phyloP scores from a whole-genome alignment of 306 rosid species.

The Lotus japonicus region DNA sequence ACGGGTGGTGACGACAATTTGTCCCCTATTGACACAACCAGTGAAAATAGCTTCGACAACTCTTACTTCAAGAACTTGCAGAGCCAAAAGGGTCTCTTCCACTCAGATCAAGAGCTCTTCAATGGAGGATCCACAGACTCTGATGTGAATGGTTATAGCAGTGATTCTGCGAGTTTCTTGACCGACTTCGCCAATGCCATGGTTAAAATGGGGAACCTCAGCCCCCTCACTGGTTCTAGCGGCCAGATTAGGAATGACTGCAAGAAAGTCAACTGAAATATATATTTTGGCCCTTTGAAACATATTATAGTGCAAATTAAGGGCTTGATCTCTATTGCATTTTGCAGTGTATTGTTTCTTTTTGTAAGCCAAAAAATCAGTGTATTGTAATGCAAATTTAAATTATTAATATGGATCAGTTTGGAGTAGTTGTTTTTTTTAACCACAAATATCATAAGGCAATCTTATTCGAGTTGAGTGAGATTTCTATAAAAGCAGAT shows the following conservation, averaged over 20 bases:
- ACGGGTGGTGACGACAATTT: constrained; percentile 42
- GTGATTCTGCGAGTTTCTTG: constrained; percentile 2
- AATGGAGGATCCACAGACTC: constrained; percentile 44
- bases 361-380: too few relatives aligned
- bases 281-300: not conserved
- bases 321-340: too few relatives aligned
- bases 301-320: too few relatives aligned
- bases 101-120: constrained; percentile 55
- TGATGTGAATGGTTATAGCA: constrained; percentile 33
- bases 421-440: too few relatives aligned
- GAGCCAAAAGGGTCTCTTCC: constrained; percentile 41
- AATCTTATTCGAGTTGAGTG: too few relatives aligned
- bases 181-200: constrained; percentile 53
- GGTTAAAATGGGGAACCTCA: constrained; percentile 52
- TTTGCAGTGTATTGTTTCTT: too few relatives aligned
- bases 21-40: constrained; percentile 37
- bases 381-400: too few relatives aligned
- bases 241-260: constrained; percentile 50
- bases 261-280: constrained; percentile 25
- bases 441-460: too few relatives aligned
- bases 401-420: too few relatives aligned
- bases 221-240: constrained; percentile 40
- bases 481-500: too few relatives aligned
- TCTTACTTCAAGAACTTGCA: constrained; percentile 41
- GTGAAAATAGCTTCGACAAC: constrained; percentile 37